Evolutionary conservation across 139 green algal species (phyloP).

Genomic region (Picochlorum sp.): DNA sequence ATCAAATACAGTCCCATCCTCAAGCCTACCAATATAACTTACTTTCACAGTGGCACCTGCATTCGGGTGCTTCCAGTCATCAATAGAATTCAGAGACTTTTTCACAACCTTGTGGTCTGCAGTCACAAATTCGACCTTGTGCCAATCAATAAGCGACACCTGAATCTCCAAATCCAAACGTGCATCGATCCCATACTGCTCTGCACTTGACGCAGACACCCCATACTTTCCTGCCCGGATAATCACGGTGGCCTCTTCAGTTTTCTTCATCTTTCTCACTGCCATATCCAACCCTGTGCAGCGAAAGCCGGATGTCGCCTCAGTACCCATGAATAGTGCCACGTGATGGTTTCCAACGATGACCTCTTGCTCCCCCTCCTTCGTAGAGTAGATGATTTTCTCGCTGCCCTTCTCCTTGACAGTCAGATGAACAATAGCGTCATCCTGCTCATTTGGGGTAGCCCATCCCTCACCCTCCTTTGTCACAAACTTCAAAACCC

Average conservation of each 20-base stretch:
- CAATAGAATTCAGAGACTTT: conserved; percentile 60
- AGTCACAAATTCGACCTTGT: conserved; percentile 45
- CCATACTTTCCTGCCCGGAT: conserved; percentile 24
- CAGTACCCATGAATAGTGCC: conserved; percentile 42
- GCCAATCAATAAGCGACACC: conserved; percentile 64
- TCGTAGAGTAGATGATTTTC: too few species aligned
- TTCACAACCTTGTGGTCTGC: conserved; percentile 56
- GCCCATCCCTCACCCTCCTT: conserved; percentile 47
- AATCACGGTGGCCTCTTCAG: conserved; percentile 36
- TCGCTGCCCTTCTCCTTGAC: conserved; percentile 15
- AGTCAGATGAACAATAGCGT: conserved; percentile 48
- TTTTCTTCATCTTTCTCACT: conserved; percentile 71
- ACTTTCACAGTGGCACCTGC: conserved; percentile 61
- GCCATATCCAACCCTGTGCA: conserved; percentile 37
- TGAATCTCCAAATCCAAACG: conserved; percentile 57
- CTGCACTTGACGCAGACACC: conserved; percentile 52
- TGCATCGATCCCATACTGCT: conserved; percentile 39
- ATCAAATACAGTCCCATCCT: conserved; percentile 62
- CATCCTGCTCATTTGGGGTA: conserved; percentile 49
- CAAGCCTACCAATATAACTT: conserved; percentile 25
- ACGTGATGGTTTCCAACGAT: too few species aligned
- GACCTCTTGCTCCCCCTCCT: too few species aligned
- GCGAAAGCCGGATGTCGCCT: conserved; percentile 15
- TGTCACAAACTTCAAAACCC: conserved; percentile 64
- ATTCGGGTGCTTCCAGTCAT: conserved; percentile 65